These are phyloP conservation scores for Xylaria venustula DNA, from an alignment of 495 filamentous ascomycete genomes.

Conservation along the genomic window DNA sequence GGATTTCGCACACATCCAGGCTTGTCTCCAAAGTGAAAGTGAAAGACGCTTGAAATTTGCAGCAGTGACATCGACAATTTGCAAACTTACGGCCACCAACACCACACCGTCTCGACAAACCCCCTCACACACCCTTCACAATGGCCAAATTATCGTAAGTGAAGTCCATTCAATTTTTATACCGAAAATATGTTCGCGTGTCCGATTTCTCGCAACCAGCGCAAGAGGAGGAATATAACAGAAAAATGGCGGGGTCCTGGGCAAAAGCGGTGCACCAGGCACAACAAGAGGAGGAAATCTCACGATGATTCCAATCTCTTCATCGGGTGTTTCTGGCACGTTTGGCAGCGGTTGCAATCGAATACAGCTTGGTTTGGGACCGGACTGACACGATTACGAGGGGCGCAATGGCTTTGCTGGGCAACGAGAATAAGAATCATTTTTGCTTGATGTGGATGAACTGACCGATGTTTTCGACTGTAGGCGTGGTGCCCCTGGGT, in stretches of 20 bases:
- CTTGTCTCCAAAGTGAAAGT: background rate
- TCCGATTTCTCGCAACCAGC: background rate
- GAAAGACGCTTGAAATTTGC: constrained; percentile 9
- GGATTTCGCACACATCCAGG: constrained; percentile 12
- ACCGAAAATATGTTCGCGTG: background rate
- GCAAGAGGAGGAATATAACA: constrained; percentile 19
- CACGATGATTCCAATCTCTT: background rate
- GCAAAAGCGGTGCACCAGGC: background rate
- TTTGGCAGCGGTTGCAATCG: background rate
- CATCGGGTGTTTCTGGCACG: background rate
- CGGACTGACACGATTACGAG: background rate
- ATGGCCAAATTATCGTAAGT: constrained; percentile 55
- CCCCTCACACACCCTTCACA: constrained; percentile 36
- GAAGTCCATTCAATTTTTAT: constrained; percentile 11
- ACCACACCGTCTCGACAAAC: constrained; percentile 15
- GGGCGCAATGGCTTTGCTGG: background rate
- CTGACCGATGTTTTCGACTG: constrained; percentile 5
- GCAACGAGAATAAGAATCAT: background rate
- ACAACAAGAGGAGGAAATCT: background rate
- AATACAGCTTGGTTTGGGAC: background rate
- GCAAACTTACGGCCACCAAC: constrained; percentile 16
- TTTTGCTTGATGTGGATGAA: background rate
- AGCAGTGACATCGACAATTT: constrained; percentile 15
- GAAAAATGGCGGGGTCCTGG: constrained; percentile 2
- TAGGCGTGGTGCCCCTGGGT: constrained; percentile 81